Evolutionary conservation across 805 yeast genomes (phyloP).

Genomic region (Ogataea minuta): DNA sequence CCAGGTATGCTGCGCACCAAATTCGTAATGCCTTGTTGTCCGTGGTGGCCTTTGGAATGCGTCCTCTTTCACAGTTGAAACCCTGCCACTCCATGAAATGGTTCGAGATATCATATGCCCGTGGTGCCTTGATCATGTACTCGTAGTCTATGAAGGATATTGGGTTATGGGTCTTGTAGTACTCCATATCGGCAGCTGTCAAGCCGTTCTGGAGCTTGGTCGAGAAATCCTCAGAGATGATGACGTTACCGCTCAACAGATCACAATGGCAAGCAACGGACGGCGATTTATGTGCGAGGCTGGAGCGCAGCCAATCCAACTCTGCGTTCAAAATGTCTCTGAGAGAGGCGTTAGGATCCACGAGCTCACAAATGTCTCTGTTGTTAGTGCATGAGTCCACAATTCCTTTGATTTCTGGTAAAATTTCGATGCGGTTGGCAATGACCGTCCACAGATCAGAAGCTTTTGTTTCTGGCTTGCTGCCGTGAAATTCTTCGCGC

Average conservation of each 20-base stretch:
- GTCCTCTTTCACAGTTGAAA: slow-evolving; percentile 60
- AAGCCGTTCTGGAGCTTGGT: slow-evolving; percentile 16
- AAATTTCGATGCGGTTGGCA: slow-evolving; percentile 58
- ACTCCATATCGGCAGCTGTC: slow-evolving; percentile 10
- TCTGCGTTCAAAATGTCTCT: slow-evolving; percentile 46
- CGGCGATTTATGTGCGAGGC: slow-evolving; percentile 46
- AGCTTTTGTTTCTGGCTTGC: slow-evolving; percentile 25
- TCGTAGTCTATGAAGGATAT: slow-evolving; percentile 69
- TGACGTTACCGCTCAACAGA: slow-evolving; percentile 69
- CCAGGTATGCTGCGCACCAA: slow-evolving; percentile 62
- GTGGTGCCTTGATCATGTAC: slow-evolving; percentile 67
- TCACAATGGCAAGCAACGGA: slow-evolving; percentile 69
- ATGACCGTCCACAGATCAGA: slow-evolving; percentile 59
- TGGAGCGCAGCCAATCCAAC: slow-evolving; percentile 50
- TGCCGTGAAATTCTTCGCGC: slow-evolving; percentile 26
- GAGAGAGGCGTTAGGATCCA: slow-evolving; percentile 13
- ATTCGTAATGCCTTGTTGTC: slow-evolving; percentile 44
- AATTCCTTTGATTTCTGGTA: slow-evolving; percentile 50
- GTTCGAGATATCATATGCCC: slow-evolving; percentile 73
- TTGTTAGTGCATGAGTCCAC: slow-evolving; percentile 38
- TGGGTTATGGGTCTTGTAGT: slow-evolving; percentile 32
- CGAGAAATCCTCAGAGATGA: slow-evolving; percentile 47
- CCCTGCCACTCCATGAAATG: slow-evolving; percentile 85
- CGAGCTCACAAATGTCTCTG: slow-evolving; percentile 24
- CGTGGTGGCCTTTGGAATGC: slow-evolving; percentile 52